Conservation (phyloP, 352 stramenopile genomes). For the Globisporangium middletonii region DNA sequence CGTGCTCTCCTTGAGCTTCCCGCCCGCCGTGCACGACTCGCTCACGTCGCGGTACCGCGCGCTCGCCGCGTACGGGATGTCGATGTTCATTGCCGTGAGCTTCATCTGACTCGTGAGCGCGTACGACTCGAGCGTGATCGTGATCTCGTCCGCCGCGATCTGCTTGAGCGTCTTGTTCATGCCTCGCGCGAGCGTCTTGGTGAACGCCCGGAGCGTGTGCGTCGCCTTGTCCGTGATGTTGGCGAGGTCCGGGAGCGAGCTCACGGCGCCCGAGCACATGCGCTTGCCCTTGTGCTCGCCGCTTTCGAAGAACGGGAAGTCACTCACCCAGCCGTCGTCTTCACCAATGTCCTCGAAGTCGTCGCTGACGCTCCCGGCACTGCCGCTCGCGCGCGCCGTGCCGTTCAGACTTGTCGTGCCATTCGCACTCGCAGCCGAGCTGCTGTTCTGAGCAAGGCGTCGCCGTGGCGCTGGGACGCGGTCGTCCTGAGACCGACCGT, state of each 20-base stretch:
- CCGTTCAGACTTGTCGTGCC: neutral
- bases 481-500: constrained; percentile 4
- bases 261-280: constrained; percentile 1
- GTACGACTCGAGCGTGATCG: constrained; percentile 3
- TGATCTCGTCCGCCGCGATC: constrained; percentile 5
- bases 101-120: constrained; percentile 4
- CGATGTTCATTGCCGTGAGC: constrained; percentile 4
- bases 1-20: neutral
- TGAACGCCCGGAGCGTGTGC: constrained; percentile 8
- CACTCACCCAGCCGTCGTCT: neutral
- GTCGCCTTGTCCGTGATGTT: constrained; percentile 7
- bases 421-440: too few species aligned
- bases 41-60: constrained; percentile 6
- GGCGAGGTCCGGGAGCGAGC: constrained; percentile 1
- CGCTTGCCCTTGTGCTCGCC: constrained; percentile 1
- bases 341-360: neutral
- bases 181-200: neutral
- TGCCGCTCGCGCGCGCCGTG: neutral
- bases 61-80: constrained; percentile 2
- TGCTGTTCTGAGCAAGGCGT: too few species aligned
- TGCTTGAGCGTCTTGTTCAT: constrained; percentile 6
- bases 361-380: neutral
- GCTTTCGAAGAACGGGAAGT: neutral
- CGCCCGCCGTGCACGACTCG: neutral
- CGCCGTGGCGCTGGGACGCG: neutral